Evolutionary conservation across 2,329 filamentous ascomycete species (phyloP), one percentile per base, ranked within the genome.

Genomic region (Lithohypha guttulata): DNA sequence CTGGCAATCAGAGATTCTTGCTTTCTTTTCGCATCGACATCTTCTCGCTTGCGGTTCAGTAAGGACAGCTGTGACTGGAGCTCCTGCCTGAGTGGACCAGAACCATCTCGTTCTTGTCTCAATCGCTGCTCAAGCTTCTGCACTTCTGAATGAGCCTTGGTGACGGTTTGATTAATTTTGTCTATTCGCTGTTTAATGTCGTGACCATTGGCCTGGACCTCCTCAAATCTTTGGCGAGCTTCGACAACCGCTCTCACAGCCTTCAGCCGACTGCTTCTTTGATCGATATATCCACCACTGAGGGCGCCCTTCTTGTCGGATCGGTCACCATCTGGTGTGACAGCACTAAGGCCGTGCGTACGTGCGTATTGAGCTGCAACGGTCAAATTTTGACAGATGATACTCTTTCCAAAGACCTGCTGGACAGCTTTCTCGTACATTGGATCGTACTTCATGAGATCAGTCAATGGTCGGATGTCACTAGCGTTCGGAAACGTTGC

Each of bases 281-380:
- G 76, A 55, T 98, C 91, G 46, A 94, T 81, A 56, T 81, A 98
- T 52, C 91, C 91, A 68, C 91, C 91, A 34, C 86, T 95, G 66
- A 98, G 77, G 10, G 87, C 89, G 61, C 91, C 91, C 51, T 89
- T 82, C 64, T 93, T 94, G 63, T 95, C 93, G 1, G 86, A 87
- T 21, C 84, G 84, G 60, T 96, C 89, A 59, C 91, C 91, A 42
- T 96, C 87, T 3, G 84, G 82, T 0, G 91, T 98, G 49, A 98
- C 94, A 22, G 85, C 87, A 52, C 86, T 86, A 17, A 96, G 79
- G 13, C 83, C 83, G 53, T 96, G 89, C 52, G 83, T 93, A 53
- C 89, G 77, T 15, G 91, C 84, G 57, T 95, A 95, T 55, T 95
- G 86, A 9, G 82, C 77, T 33, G 87, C 91, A 42, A 94, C 76